Evolutionary conservation across 495 filamentous ascomycete genomes (phyloP).

Genomic region (Aspergillus nidulans): DNA sequence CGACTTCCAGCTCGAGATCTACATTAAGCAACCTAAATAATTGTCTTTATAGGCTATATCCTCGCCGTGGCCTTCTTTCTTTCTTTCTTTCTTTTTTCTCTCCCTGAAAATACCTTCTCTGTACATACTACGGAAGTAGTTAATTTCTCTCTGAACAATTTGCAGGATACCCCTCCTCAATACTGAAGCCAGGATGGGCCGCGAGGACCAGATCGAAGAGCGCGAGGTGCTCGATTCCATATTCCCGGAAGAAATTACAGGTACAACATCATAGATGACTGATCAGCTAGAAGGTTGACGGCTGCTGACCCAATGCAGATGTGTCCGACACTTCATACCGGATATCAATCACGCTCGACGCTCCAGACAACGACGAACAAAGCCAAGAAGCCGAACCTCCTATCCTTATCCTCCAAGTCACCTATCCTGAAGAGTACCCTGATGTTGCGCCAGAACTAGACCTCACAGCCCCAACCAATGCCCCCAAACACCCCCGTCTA

Average conservation of each 20-base stretch:
- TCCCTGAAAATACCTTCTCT: background rate
- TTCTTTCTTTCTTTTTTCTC: no score
- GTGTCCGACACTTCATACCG: conserved; percentile 82
- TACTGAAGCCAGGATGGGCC: conserved; percentile 65
- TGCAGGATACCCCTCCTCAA: conserved; percentile 29
- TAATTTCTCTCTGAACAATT: background rate
- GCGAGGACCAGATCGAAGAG: conserved; percentile 92
- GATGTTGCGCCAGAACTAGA: conserved; percentile 78
- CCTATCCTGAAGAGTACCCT: conserved; percentile 82
- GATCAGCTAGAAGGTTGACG: no score
- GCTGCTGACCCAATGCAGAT: conserved; percentile 9
- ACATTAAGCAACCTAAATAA: background rate
- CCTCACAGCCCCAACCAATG: conserved; percentile 65
- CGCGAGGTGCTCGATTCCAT: conserved; percentile 96
- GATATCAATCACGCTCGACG: conserved; percentile 76
- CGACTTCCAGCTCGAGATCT: background rate
- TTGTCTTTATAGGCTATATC: background rate
- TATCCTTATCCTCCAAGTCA: conserved; percentile 72
- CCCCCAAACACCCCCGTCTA: conserved; percentile 58
- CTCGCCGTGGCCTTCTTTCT: background rate
- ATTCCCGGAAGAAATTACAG: conserved; percentile 95
- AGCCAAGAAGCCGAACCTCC: conserved; percentile 29
- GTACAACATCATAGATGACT: conserved; percentile 35
- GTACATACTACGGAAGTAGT: background rate
- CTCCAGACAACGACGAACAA: conserved; percentile 57